These are phyloP conservation scores for Drosera capensis DNA, from an alignment of 148 eudicot species.

Conservation along the genomic window DNA sequence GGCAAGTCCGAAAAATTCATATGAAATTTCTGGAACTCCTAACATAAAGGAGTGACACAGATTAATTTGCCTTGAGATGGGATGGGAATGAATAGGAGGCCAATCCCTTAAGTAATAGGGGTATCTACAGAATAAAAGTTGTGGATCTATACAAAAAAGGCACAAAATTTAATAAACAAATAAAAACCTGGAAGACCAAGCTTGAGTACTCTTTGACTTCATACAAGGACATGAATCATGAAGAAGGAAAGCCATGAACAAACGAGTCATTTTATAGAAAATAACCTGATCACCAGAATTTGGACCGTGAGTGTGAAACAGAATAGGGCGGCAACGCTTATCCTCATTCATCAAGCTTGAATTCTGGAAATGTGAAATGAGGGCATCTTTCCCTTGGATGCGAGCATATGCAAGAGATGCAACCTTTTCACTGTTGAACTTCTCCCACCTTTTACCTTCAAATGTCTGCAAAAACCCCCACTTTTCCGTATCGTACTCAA, in stretches of 20 bases:
- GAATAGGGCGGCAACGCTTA: slow-evolving; percentile 73
- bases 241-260: neutral
- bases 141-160: no score
- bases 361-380: slow-evolving; percentile 75
- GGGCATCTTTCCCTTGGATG: slow-evolving; percentile 69
- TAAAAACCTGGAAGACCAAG: no score
- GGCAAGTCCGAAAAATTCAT: neutral
- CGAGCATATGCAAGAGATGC: slow-evolving; percentile 70
- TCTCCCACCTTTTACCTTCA: slow-evolving; percentile 67
- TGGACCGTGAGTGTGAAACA: slow-evolving; percentile 62
- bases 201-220: no score
- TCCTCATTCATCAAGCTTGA: slow-evolving; percentile 87
- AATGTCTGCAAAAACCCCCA: slow-evolving; percentile 39
- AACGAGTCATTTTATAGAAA: no score
- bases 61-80: neutral
- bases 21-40: neutral
- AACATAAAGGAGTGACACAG: neutral
- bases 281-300: slow-evolving; percentile 65
- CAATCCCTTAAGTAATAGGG: no score
- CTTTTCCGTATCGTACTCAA: slow-evolving; percentile 2
- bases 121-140: no score
- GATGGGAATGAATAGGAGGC: no score
- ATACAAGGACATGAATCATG: no score
- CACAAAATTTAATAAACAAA: no score
- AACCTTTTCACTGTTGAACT: slow-evolving; percentile 74